Base-by-base conservation (phyloP, 441 rosid species). In the Erysimum pusillum region DNA sequence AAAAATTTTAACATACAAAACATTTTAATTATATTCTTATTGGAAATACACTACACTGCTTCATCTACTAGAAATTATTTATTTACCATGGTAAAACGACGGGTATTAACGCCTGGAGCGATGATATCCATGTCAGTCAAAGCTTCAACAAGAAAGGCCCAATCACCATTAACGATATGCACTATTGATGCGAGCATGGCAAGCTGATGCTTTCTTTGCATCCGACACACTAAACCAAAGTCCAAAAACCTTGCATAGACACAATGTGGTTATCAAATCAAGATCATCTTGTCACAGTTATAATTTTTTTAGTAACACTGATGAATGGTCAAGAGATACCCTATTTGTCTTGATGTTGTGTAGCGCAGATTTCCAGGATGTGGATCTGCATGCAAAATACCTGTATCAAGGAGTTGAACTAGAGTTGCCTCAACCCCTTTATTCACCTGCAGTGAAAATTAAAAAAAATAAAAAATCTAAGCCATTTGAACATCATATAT, bases 301-400 rank as follows among this genome's bases (percentile, higher is more conserved):
- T 73, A 63, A 22, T 71, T 68, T 65, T 36, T 42, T 63, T 66
- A 61, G 63, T n/a, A 63, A 74, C 6, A 59, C 44, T 45, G 42
- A 42, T 38, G 71, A 59, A 71, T 53, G 69, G 56, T 53, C 45
- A 49, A 67, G 79, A 39, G 10, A 36, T 92, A 95, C 98, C 96
- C 97, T 84, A 95, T 84, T 78, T 89, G 89, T 83, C 95, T 90
- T 32, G 98, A 87, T 80, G 93, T 57, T 6, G 86, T 85, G 83
- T 92, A 95, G 20, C 91, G 97, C 83, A 95, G 75, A 84, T 95
- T 95, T 84, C 99, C 99, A 71, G 99, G 89, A 87, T 95, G 99
- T 52, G 99, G 97, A 83, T 95, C 99, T 68, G 98, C 99, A 88
- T 95, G 99, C 85, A 95, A 81, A 65, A 95, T 76, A 58, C 99